These are phyloP conservation scores for Psilocybe azurescens DNA, from an alignment of 768 basidiomycete species.

Conservation along the genomic window DNA sequence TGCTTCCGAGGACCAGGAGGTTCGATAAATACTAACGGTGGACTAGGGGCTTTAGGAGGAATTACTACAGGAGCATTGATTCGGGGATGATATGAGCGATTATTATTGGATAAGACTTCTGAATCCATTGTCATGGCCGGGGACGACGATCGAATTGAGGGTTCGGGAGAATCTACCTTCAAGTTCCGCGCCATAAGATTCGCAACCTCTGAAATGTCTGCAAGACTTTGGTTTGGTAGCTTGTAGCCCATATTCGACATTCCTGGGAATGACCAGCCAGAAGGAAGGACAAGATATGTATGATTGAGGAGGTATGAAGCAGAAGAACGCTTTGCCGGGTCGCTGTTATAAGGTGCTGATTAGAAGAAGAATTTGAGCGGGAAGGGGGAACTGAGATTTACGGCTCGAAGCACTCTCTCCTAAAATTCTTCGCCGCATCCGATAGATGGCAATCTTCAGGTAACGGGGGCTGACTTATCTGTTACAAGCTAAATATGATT, in stretches of 20 bases:
- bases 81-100: not conserved
- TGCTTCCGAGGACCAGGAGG: constrained; percentile 21
- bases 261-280: constrained; percentile 50
- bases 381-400: constrained; percentile 36
- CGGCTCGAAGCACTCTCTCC: constrained; percentile 79
- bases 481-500: constrained; percentile 42
- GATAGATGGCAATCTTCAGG: constrained; percentile 71
- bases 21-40: constrained; percentile 20
- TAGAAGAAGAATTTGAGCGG: not conserved
- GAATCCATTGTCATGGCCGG: constrained; percentile 12
- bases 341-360: constrained; percentile 39
- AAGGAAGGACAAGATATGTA: constrained; percentile 62
- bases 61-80: not conserved
- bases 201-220: constrained; percentile 6
- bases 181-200: constrained; percentile 5
- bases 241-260: constrained; percentile 22
- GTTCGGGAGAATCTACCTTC: not conserved
- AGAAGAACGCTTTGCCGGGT: constrained; percentile 72
- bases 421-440: constrained; percentile 70
- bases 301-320: constrained; percentile 70
- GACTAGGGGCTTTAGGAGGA: constrained; percentile 16
- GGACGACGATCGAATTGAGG: not conserved
- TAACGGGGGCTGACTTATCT: constrained; percentile 71
- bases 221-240: not conserved
- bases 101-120: not conserved